Conservation (phyloP, 768 basidiomycete genomes). For the Suillus decipiens region DNA sequence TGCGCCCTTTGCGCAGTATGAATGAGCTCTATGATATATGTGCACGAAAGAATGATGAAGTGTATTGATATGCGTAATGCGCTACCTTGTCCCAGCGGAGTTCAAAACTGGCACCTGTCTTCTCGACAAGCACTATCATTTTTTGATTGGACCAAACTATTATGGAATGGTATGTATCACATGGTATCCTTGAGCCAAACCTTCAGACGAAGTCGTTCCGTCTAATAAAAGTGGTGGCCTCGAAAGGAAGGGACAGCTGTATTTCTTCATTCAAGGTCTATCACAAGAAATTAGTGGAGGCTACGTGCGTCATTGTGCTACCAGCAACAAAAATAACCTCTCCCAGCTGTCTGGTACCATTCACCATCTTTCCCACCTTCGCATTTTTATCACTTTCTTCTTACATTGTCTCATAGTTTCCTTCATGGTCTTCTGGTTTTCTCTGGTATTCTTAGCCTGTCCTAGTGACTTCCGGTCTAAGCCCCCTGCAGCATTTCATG, state of each 20-base stretch:
- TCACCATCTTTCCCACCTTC: constrained; percentile 65
- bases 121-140: neutral
- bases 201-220: neutral
- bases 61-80: too few species aligned
- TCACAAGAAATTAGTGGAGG: too few species aligned
- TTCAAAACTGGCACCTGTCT: neutral
- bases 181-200: neutral
- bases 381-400: constrained; percentile 73
- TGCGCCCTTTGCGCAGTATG: neutral
- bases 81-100: neutral
- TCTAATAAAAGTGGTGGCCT: neutral
- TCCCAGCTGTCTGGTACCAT: constrained; percentile 37
- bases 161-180: neutral
- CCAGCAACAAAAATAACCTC: neutral
- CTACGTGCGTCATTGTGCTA: neutral
- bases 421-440: constrained; percentile 72
- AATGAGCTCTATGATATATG: neutral
- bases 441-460: constrained; percentile 70
- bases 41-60: neutral
- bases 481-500: constrained; percentile 62
- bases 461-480: constrained; percentile 55
- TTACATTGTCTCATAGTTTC: constrained; percentile 76
- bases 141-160: neutral
- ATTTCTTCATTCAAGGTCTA: too few species aligned
- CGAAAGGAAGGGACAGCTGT: too few species aligned